Conservation (phyloP, 2,329 filamentous ascomycete genomes). For the Xylaria sp. region DNA sequence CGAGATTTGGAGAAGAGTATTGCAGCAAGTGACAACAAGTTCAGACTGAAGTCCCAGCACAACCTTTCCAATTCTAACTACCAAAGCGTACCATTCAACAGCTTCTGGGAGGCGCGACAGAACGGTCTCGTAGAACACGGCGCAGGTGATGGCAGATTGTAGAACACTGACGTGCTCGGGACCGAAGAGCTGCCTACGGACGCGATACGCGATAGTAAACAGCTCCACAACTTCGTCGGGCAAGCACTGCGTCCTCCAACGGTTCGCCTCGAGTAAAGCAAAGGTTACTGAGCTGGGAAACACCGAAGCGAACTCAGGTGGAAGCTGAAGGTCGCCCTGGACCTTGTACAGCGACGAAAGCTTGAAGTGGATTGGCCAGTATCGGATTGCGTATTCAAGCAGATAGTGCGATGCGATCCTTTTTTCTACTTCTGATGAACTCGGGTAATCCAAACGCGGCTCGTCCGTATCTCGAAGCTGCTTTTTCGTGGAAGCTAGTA, state of each 20-base stretch:
- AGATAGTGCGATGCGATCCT: conserved; percentile 29
- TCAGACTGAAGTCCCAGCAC: conserved; percentile 34
- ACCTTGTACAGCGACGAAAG: conserved; percentile 36
- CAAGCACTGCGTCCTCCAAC: conserved; percentile 33
- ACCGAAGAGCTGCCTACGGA: conserved; percentile 33
- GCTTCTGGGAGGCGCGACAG: conserved; percentile 22
- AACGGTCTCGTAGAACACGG: conserved; percentile 34
- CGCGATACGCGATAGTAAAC: conserved; percentile 31
- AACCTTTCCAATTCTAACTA: conserved; percentile 32
- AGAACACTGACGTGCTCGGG: conserved; percentile 28
- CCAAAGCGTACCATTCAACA: conserved; percentile 31
- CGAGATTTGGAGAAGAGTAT: conserved; percentile 34
- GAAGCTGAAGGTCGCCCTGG: conserved; percentile 34
- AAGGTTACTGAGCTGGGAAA: conserved; percentile 35
- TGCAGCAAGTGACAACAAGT: conserved; percentile 33
- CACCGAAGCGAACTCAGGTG: conserved; percentile 29
- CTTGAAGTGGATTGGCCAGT: conserved; percentile 37
- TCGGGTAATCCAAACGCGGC: conserved; percentile 29
- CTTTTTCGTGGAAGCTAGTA: conserved; percentile 22
- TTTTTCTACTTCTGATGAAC: conserved; percentile 25
- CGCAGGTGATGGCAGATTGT: conserved; percentile 35
- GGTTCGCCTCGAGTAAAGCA: conserved; percentile 32
- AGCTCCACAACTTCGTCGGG: conserved; percentile 32
- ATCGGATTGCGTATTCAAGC: conserved; percentile 36
- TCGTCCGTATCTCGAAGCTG: conserved; percentile 33